Evolutionary conservation across 768 basidiomycete genomes (phyloP).

Genomic region (Podaxis pistillaris): DNA sequence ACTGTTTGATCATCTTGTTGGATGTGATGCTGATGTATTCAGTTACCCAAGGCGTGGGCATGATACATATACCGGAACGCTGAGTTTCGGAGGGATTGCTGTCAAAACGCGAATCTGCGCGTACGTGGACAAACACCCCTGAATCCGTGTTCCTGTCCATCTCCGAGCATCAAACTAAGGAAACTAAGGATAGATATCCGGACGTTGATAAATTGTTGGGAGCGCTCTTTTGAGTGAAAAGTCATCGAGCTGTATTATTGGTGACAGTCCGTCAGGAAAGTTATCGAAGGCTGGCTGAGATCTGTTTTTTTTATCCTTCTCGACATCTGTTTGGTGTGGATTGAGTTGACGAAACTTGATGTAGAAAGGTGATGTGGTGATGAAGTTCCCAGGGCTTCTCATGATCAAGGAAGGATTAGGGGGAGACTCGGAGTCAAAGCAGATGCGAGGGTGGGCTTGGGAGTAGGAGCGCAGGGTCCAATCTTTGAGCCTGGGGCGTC

Average conservation of each 20-base stretch:
- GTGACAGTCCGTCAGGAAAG: neutral
- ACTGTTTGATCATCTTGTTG: neutral
- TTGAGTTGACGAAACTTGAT: neutral
- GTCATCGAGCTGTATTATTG: neutral
- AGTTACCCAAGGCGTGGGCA: too few relatives aligned
- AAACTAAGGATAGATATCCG: neutral
- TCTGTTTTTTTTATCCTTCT: neutral
- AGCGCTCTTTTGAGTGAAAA: neutral
- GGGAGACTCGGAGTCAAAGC: neutral
- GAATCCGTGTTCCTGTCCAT: neutral
- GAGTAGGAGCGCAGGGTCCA: neutral
- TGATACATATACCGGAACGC: neutral
- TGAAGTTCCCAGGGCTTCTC: neutral
- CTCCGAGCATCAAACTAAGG: neutral
- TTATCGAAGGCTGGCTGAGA: neutral
- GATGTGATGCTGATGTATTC: neutral
- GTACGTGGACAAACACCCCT: neutral
- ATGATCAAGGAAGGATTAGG: neutral
- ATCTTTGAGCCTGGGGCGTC: neutral
- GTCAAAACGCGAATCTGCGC: neutral
- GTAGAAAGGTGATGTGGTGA: neutral
- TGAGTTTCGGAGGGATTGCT: neutral
- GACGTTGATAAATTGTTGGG: neutral
- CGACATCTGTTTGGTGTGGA: too few relatives aligned
- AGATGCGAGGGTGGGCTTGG: neutral